Conservation (phyloP, 2,329 filamentous ascomycete species). For the Fusarium nisikadoi region DNA sequence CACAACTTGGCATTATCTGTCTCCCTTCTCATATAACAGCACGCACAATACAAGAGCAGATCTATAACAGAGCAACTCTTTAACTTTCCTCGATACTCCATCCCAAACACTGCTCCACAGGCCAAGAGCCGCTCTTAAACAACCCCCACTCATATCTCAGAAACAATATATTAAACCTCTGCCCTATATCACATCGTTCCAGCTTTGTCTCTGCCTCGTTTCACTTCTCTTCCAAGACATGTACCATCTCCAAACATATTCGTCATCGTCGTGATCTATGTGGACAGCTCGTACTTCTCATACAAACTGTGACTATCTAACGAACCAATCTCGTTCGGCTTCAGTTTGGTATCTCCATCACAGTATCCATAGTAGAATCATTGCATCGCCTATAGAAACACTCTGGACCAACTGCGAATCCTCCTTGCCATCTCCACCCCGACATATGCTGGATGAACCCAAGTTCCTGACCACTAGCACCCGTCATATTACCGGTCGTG, state of each 20-base stretch:
- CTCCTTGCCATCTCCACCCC: constrained; percentile 2
- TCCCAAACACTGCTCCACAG: neutral
- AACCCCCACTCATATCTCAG: neutral
- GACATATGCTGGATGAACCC: constrained; percentile 6
- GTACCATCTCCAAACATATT: constrained; percentile 14
- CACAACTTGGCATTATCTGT: neutral
- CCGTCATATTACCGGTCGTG: constrained; percentile 4
- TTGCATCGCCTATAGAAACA: neutral
- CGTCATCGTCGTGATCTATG: neutral
- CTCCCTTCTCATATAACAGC: neutral
- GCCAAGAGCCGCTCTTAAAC: neutral
- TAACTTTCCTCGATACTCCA: neutral
- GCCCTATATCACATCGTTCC: constrained; percentile 10
- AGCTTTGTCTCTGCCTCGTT: constrained; percentile 30
- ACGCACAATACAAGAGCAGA: neutral
- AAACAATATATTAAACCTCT: constrained; percentile 8
- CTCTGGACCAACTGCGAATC: neutral
- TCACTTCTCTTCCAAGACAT: constrained; percentile 30
- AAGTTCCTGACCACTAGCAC: constrained; percentile 17
- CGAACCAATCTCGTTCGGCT: neutral
- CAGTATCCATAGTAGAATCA: neutral
- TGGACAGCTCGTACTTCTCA: neutral
- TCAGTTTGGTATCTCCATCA: neutral
- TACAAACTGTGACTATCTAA: neutral
- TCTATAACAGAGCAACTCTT: neutral